Base-by-base conservation (phyloP, 345 rosid genomes). In the Nephelium lappaceum region DNA sequence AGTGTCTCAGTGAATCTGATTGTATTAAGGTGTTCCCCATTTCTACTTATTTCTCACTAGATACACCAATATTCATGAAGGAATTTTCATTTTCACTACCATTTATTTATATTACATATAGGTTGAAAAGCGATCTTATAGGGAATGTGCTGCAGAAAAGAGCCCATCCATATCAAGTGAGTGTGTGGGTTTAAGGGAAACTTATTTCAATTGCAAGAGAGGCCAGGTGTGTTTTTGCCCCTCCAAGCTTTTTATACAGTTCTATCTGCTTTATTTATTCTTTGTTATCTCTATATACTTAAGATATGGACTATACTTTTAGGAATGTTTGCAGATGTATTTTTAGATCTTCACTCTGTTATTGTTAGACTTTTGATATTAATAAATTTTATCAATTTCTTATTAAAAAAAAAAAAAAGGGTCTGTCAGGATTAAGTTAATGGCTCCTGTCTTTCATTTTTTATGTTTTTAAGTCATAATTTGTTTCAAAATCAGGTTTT, bases 121-220 rank as follows among this genome's bases (percentile, higher is more conserved):
- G 97, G 93, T 81, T 24, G 90, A 94, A 86, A 92, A 92, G 65
- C 92, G 96, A 73, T 81, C 99, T 4, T 87, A 82, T 58, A 82
- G 93, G 77, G 99, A 94, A 67, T 97, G 99, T 41, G 93, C 93
- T 6, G 95, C 93, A 71, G 98, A 94, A 86, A 94, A 91, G 76
- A 84, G 84, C 83, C 98, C 99, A 11, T 89, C 82, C 49, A 92
- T 97, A 77, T 82, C 98, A 5, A 93, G 91, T 43, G 96, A 94
- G 79, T 94, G 98, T 83, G 98, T 94, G 14, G 99, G 99, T 39
- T 89, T 97, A 25, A 86, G 98, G 68, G 98, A 92, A 88, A 94
- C 99, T 61, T 94, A 94, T 82, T 97, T 97, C 89, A 94, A 97
- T 80, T 97, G 98, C 94, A 97, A 97, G 87, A 85, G 98, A 88